These are phyloP conservation scores for Leccinum aurantiacum DNA, from an alignment of 768 basidiomycete species.

Conservation along the genomic window DNA sequence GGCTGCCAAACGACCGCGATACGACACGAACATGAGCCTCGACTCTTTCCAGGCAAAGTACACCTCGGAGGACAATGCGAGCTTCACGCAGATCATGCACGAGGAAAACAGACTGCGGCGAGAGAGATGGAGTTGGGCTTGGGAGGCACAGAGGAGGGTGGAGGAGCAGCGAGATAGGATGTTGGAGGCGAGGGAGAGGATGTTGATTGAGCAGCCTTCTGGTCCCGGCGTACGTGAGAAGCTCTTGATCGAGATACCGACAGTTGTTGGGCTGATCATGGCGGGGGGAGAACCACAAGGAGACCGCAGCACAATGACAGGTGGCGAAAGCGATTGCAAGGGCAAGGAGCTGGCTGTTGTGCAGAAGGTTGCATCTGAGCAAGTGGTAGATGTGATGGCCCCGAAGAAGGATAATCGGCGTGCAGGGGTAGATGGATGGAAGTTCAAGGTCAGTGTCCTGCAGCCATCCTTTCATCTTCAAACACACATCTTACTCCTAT, in stretches of 20 bases:
- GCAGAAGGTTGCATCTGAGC: constrained; percentile 31
- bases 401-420: constrained; percentile 69
- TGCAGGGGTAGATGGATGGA: constrained; percentile 79
- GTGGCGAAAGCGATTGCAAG: constrained; percentile 26
- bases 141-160: constrained; percentile 84
- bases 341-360: constrained; percentile 23
- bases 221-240: constrained; percentile 66
- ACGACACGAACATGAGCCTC: constrained; percentile 62
- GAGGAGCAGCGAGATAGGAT: constrained; percentile 64
- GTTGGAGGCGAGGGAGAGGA: constrained; percentile 64
- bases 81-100: constrained; percentile 89
- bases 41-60: constrained; percentile 89
- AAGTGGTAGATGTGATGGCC: constrained; percentile 71
- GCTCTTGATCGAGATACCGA: constrained; percentile 62
- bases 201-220: constrained; percentile 68
- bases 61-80: constrained; percentile 97
- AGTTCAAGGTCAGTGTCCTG: constrained; percentile 60
- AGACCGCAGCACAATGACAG: constrained; percentile 12
- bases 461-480: constrained; percentile 1
- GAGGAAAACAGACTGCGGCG: constrained; percentile 83
- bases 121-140: constrained; percentile 90
- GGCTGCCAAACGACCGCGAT: constrained; percentile 55
- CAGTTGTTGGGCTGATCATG: constrained; percentile 53
- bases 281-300: constrained; percentile 22
- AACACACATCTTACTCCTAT: neutral